phyloP scores from a whole-genome alignment of 805 yeast genomes.

The Hemisphaericaspora nanyangensis region DNA sequence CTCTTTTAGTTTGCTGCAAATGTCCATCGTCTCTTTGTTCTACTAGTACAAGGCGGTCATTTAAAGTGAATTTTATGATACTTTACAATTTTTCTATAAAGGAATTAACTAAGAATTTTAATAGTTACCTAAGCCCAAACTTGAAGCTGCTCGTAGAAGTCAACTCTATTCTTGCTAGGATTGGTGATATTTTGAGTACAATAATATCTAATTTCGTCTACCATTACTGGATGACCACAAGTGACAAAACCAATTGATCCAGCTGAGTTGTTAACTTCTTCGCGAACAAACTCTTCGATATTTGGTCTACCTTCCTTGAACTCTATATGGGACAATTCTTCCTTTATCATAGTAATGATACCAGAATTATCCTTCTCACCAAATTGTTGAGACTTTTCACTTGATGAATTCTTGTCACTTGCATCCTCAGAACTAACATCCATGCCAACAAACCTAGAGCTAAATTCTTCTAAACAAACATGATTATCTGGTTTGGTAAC shows the following conservation, averaged over 20 bases:
- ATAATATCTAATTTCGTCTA: slow-evolving; percentile 50
- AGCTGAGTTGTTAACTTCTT: slow-evolving; percentile 31
- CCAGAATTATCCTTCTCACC: too few species aligned
- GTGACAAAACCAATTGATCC: slow-evolving; percentile 51
- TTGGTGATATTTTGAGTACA: slow-evolving; percentile 40
- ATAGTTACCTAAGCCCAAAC: slow-evolving; percentile 44
- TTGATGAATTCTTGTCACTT: background rate
- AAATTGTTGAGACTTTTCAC: too few species aligned
- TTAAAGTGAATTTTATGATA: too few species aligned
- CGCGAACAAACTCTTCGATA: slow-evolving; percentile 33
- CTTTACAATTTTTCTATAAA: too few species aligned
- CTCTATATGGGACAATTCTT: slow-evolving; percentile 26
- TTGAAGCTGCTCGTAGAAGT: slow-evolving; percentile 72
- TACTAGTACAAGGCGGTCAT: too few species aligned
- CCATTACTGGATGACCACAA: slow-evolving; percentile 63
- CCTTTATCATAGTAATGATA: slow-evolving; percentile 11
- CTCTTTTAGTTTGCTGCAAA: too few species aligned
- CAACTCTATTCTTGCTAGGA: slow-evolving; percentile 48
- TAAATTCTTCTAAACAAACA: slow-evolving; percentile 12
- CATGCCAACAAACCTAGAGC: background rate
- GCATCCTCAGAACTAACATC: background rate
- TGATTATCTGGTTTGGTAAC: slow-evolving; percentile 21
- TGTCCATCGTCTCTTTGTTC: too few species aligned
- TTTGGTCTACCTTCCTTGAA: slow-evolving; percentile 49
- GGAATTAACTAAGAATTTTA: too few species aligned